Evolutionary conservation across 768 basidiomycete genomes (phyloP), one percentile per base, ranked within the genome.

Genomic region (Chalciporus sphaerocephalus): DNA sequence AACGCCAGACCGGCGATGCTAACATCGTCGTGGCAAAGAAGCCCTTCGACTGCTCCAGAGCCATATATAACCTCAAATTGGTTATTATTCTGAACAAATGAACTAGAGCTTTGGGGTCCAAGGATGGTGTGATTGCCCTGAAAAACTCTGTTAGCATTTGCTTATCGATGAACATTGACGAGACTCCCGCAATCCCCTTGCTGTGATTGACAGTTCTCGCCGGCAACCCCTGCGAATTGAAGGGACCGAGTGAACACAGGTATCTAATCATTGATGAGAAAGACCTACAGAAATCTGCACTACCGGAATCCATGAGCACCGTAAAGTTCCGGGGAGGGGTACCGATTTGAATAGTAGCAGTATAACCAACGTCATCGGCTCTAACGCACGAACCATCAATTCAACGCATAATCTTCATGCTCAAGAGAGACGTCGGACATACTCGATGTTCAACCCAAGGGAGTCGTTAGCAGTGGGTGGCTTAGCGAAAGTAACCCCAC

Each of bases 401-500:
- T 56, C 13, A 54, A n/a, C n/a, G 16, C 30, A n/a, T 18, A 24
- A 28, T 18, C 27, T n/a, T 21, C 12, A 15, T 10, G 2, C n/a
- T 7, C 40, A 20, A 11, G 6, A 43, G 4, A 13, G 6, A 30
- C 6, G 1, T 8, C 0, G 32, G 15, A 66, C 81, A 33, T 51
- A 87, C 78, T 87, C 80, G 44, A 90, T 87, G 56, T 79, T 73
- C 42, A 90, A 71, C 6, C 82, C 85, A 32, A 89, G 69, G 30
- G 85, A 78, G 58, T 83, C 69, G 50, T 56, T 61, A 13, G 69
- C 59, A 16, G 74, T 66, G 20, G 78, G 74, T 11, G 55, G 35
- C 39, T 65, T 67, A 13, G 76, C 73, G 4, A 40, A 15, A 5
- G 80, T 75, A 23, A 87, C 66, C 20, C 64, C 58, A 24, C 67